Evolutionary conservation across 192 early-diverging fungal species (phyloP), one percentile per base, ranked within the genome.

Genomic region (Coemansia sp.): DNA sequence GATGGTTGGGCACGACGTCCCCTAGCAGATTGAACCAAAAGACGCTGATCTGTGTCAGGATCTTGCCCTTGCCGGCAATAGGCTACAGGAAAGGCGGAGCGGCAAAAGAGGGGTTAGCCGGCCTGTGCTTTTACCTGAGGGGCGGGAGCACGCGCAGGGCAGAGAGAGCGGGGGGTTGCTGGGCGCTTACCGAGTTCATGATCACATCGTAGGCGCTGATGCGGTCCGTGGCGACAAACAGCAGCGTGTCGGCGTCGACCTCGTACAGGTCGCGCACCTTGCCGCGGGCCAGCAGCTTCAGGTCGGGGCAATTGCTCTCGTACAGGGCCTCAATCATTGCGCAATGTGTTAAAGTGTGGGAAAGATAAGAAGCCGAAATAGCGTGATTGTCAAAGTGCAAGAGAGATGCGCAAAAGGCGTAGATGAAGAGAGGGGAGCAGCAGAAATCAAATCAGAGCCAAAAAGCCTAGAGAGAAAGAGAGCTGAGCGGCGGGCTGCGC

Each of bases 161-260:
- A 15, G 5, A 19, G 0, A 11, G 9, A 15, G 0, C 9, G 1
- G 43, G 24, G 36, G 42, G 4, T 40, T 15, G n/a, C 19, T 14
- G 39, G 6, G 27, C 17, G 52, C 81, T 51, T 81, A 95, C 94
- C 49, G 92, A 94, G 56, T 90, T 89, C 95, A 99, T 95, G 54
- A 98, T 92, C 29, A 99, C 95, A 54, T 99, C 97, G 74, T 89
- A 99, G 2, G 97, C 95, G 64, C 87, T 91, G 75, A 98, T 91
- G 48, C 97, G 84, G 80, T 99, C 97, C 3, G 95, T 93, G 17
- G 97, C 95, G 9, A 99, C 93, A 70, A 99, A 98, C 26, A 99
- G 83, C 49, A 99, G 78, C 11, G 83, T 75, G 37, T 83, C 55
- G 14, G 86, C 87, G 72, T 96, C 88, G 19, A 99, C 80, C 43